Conservation (phyloP, 129 eudicot species). For the Tagetes erecta region DNA sequence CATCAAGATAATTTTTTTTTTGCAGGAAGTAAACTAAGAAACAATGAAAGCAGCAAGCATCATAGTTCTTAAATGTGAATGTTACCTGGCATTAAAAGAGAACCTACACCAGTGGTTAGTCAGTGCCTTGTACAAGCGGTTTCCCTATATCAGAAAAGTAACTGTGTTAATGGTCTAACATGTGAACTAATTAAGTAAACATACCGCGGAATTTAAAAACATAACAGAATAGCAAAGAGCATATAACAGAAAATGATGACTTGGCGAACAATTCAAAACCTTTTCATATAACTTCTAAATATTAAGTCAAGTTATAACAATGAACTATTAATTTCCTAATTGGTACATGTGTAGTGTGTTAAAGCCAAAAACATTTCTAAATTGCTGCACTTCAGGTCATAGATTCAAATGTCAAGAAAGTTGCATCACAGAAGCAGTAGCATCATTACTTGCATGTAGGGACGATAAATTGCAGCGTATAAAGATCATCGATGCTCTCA, state of each 20-base stretch:
- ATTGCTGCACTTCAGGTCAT: background rate
- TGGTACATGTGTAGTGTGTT: background rate
- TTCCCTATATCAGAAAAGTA: conserved; percentile 53
- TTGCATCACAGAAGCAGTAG: background rate
- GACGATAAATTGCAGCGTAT: background rate
- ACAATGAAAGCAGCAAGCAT: background rate
- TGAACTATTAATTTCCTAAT: too few species aligned
- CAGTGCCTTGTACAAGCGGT: conserved; percentile 79
- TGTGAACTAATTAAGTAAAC: background rate
- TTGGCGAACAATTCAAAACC: background rate
- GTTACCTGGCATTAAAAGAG: conserved; percentile 86
- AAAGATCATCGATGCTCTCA: conserved; percentile 4
- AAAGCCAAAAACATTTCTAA: background rate
- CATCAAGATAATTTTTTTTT: conserved; percentile 1
- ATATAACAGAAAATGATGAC: background rate
- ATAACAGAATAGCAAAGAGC: background rate
- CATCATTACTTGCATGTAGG: background rate
- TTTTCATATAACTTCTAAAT: background rate
- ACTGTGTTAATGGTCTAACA: conserved; percentile 7
- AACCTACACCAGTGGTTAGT: conserved; percentile 81
- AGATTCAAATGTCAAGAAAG: background rate
- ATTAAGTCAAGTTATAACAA: background rate
- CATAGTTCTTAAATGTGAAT: background rate
- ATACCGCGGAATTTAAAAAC: background rate
- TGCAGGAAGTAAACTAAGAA: background rate